phyloP scores from a whole-genome alignment of 2,329 filamentous ascomycete species.

The Fusarium albosuccineum region DNA sequence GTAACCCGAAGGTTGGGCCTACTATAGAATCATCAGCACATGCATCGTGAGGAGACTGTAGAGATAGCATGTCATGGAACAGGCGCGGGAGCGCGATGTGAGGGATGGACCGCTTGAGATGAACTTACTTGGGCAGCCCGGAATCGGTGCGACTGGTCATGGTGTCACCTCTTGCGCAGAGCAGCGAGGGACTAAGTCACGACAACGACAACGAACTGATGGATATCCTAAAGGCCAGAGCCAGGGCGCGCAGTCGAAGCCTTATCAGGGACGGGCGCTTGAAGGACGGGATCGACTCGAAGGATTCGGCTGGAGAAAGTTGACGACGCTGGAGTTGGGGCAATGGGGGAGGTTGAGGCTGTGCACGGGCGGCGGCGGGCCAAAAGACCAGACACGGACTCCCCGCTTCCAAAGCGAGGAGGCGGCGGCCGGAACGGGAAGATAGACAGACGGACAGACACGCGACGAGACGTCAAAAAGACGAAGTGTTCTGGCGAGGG shows the following conservation, averaged over 20 bases:
- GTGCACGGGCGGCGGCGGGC: constrained; percentile 48
- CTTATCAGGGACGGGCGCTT: constrained; percentile 33
- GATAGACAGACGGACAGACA: constrained; percentile 23
- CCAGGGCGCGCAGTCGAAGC: constrained; percentile 34
- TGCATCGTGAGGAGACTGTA: constrained; percentile 8
- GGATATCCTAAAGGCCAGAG: constrained; percentile 29
- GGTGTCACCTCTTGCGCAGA: constrained; percentile 46
- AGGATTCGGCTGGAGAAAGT: constrained; percentile 44
- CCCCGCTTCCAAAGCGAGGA: constrained; percentile 47
- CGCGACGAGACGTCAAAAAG: constrained; percentile 20
- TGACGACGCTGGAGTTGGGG: constrained; percentile 43
- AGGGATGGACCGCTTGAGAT: constrained; percentile 20
- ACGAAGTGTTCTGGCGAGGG: constrained; percentile 6
- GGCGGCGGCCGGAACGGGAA: constrained; percentile 46
- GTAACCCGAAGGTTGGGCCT: constrained; percentile 92
- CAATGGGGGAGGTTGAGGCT: constrained; percentile 48
- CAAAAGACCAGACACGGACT: constrained; percentile 45
- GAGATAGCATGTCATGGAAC: constrained; percentile 2
- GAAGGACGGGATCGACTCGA: constrained; percentile 29
- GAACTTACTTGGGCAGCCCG: constrained; percentile 53
- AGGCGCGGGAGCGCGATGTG: constrained; percentile 28
- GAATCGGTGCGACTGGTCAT: constrained; percentile 54
- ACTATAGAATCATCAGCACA: constrained; percentile 60
- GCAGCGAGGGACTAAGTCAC: constrained; percentile 46
- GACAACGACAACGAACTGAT: constrained; percentile 35